These are phyloP conservation scores for Clohesyomyces aquaticus DNA, from an alignment of 495 filamentous ascomycete genomes.

Conservation along the genomic window DNA sequence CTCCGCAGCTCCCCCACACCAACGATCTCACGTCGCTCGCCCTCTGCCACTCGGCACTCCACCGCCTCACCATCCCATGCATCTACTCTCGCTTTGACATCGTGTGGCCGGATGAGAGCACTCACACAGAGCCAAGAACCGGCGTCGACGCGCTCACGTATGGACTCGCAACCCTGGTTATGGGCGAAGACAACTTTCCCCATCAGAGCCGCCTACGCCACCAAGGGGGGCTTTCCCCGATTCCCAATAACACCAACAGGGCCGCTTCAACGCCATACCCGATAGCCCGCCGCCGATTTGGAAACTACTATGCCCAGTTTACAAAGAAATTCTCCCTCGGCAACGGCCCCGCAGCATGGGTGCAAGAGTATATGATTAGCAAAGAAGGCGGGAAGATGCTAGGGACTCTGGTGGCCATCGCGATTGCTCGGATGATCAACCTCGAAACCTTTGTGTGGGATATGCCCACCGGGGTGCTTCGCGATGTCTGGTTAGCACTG, in stretches of 20 bases:
- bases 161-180: conserved; percentile 82
- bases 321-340: conserved; percentile 89
- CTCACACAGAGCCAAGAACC: conserved; percentile 65
- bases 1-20: conserved; percentile 74
- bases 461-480: conserved; percentile 88
- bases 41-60: conserved; percentile 81
- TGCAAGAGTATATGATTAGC: conserved; percentile 82
- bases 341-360: conserved; percentile 82
- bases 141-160: conserved; percentile 92
- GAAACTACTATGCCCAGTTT: conserved; percentile 83
- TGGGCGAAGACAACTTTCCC: conserved; percentile 72
- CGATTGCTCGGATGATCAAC: conserved; percentile 82
- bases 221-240: background rate
- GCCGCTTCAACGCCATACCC: conserved; percentile 29
- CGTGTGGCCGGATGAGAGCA: conserved; percentile 80
- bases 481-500: conserved; percentile 86
- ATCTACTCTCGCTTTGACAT: conserved; percentile 96
- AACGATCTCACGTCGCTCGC: conserved; percentile 86
- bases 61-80: conserved; percentile 76
- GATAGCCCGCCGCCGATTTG: conserved; percentile 53
- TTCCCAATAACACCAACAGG: background rate
- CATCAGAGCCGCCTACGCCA: conserved; percentile 41
- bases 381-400: conserved; percentile 95
- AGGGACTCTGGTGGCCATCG: conserved; percentile 84
- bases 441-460: conserved; percentile 94